Evolutionary conservation across 306 rosid species (phyloP).

Genomic region (Argentina anserina): DNA sequence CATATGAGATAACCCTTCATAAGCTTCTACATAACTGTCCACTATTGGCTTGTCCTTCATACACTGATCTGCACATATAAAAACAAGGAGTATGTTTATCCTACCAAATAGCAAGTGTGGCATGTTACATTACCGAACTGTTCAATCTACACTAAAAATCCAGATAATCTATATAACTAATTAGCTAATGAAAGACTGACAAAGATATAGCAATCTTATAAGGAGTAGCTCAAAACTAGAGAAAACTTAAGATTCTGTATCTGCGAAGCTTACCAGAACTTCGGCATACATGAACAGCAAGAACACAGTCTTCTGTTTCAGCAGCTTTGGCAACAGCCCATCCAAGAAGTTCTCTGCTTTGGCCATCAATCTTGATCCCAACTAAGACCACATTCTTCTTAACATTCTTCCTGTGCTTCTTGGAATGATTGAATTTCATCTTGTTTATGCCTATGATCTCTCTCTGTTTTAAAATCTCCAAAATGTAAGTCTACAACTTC

Average conservation of each 20-base stretch:
- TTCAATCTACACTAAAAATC: neutral
- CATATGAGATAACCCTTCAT: constrained; percentile 55
- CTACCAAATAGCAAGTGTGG: neutral
- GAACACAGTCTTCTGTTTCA: constrained; percentile 73
- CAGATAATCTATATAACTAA: neutral
- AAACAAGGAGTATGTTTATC: neutral
- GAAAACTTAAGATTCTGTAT: neutral
- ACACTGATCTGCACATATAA: constrained; percentile 37
- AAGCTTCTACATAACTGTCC: constrained; percentile 64
- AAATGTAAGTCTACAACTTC: constrained; percentile 20
- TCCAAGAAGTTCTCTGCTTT: constrained; percentile 60
- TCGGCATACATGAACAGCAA: constrained; percentile 68
- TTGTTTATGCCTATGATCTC: neutral
- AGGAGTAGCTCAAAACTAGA: neutral
- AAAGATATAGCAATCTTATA: neutral
- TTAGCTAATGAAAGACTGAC: neutral
- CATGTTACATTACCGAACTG: neutral
- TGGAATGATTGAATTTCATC: constrained; percentile 45
- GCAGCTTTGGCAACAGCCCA: constrained; percentile 91
- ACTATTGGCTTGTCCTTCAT: constrained; percentile 42
- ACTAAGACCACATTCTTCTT: constrained; percentile 54
- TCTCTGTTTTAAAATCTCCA: constrained; percentile 5
- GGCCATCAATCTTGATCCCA: constrained; percentile 59
- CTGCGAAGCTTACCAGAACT: constrained; percentile 41
- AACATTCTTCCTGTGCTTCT: neutral